These are phyloP conservation scores for Plasmodium reichenowi DNA, from an alignment of 169 alveolate genomes.

Conservation along the genomic window DNA sequence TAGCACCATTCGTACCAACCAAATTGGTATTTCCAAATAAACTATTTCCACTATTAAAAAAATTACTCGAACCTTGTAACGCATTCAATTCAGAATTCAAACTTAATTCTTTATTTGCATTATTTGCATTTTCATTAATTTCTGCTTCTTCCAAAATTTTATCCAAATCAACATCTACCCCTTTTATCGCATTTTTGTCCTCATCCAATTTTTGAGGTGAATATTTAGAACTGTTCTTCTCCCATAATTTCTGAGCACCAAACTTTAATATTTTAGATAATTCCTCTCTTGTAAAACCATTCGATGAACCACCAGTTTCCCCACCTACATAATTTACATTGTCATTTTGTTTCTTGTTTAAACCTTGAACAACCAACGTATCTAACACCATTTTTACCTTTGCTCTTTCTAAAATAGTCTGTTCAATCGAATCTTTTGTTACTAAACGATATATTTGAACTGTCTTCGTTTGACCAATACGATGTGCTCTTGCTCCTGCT, in stretches of 20 bases:
- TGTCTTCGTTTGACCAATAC: slow-evolving; percentile 98
- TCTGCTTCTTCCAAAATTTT: slow-evolving; percentile 92
- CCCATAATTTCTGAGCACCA: slow-evolving; percentile 94
- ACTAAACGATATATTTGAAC: slow-evolving; percentile 96
- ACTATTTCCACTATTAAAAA: slow-evolving; percentile 26
- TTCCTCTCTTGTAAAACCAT: slow-evolving; percentile 92
- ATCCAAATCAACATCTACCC: slow-evolving; percentile 90
- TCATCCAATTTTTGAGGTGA: slow-evolving; percentile 69
- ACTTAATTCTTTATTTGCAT: slow-evolving; percentile 76
- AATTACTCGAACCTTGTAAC: slow-evolving; percentile 37
- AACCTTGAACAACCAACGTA: slow-evolving; percentile 95
- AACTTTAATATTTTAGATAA: slow-evolving; percentile 91
- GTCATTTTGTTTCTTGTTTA: slow-evolving; percentile 84
- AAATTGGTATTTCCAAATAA: slow-evolving; percentile 17
- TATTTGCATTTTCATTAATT: slow-evolving; percentile 85
- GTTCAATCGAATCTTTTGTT: slow-evolving; percentile 98
- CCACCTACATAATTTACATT: slow-evolving; percentile 83
- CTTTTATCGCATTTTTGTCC: slow-evolving; percentile 43
- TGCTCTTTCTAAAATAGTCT: slow-evolving; percentile 97
- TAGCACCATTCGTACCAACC: slow-evolving; percentile 68
- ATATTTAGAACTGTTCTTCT: slow-evolving; percentile 72
- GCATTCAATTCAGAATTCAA: slow-evolving; percentile 69
- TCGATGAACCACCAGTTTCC: slow-evolving; percentile 76
- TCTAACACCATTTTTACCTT: slow-evolving; percentile 98
- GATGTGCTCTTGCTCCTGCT: slow-evolving; percentile 99